Percentiles rank a stretch among this genome's conserved stretches.
Conservation (phyloP, 2,329 filamentous ascomycete species). For the Fusarium sambucinum region DNA sequence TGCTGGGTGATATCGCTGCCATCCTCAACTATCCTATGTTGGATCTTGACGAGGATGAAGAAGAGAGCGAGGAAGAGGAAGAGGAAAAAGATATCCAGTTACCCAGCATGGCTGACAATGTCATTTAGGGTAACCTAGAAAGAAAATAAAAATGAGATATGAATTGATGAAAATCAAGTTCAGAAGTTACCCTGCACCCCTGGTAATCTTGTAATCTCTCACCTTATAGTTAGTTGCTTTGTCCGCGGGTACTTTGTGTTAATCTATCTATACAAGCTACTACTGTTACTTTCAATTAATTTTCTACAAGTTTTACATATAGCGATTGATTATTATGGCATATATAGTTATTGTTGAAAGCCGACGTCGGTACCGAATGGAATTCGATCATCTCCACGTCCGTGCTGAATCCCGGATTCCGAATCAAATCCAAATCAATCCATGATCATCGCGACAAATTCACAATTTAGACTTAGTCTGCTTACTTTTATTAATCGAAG, state of each 20-base stretch:
- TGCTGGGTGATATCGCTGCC: constrained; percentile 87
- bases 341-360: neutral
- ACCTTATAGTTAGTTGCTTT: neutral
- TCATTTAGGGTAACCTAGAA: constrained; percentile 47
- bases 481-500: neutral
- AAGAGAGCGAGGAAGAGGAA: constrained; percentile 53
- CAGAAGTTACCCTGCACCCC: constrained; percentile 13
- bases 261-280: no score
- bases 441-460: neutral
- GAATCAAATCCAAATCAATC: neutral
- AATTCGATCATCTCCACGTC: neutral
- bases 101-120: constrained; percentile 44
- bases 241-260: no score
- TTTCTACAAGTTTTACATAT: neutral
- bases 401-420: neutral
- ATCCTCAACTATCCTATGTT: constrained; percentile 89
- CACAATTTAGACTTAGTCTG: neutral
- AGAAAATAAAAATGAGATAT: constrained; percentile 24
- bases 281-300: neutral
- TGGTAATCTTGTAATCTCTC: no score
- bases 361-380: neutral
- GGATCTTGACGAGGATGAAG: constrained; percentile 80
- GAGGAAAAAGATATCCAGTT: constrained; percentile 30
- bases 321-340: neutral
- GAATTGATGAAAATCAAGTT: constrained; percentile 8